Base-by-base conservation (phyloP, 1,139 yeast species). In the Magnusiomyces suaveolens region DNA sequence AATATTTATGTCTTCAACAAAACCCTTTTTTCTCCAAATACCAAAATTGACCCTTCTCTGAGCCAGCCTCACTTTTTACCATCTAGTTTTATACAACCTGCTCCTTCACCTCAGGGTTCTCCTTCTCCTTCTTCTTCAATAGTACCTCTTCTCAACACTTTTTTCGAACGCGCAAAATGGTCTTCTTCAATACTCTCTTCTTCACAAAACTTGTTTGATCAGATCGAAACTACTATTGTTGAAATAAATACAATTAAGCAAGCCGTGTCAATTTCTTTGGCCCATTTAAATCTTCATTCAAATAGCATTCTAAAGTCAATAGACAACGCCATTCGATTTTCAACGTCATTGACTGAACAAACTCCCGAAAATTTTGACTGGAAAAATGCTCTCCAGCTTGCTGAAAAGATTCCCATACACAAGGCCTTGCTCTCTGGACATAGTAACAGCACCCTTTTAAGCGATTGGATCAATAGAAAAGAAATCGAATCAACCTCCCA, bases 231-330 rank as follows among this genome's bases (percentile, higher is more conserved):
- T 24, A 48, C 50, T 24, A 52, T 51, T n/a, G 39, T 52, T 1
- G 58, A 64, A 51, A 62, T 63, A 18, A 52, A 54, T 12, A 63
- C 64, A 14, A 62, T 68, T 18, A 58, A 61, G 43, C 60, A 59
- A n/a, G 67, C 68, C 16, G 60, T 64, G 2, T 61, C 58, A 8
- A 63, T 66, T 16, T 68, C 69, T 2, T 57, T 66, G 26, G 58
- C 62, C 2, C 66, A 67, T 52, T 56, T 68, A 58, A 58, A 60
- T 29, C 64, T 62, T 33, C 69, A 67, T 50, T 59, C 67, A 2
- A 54, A 55, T 2, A 61, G 61, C 24, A 54, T 66, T 29, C 64
- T 63, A 41, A 60, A 60, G 41, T 60, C 64, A 18, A 61, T 64
- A 47, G 62, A 62, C 25, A 53, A 60, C 3, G 61, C 62, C 18